Conservation (phyloP, 2,329 filamentous ascomycete genomes). For the Fusarium penzigii region DNA sequence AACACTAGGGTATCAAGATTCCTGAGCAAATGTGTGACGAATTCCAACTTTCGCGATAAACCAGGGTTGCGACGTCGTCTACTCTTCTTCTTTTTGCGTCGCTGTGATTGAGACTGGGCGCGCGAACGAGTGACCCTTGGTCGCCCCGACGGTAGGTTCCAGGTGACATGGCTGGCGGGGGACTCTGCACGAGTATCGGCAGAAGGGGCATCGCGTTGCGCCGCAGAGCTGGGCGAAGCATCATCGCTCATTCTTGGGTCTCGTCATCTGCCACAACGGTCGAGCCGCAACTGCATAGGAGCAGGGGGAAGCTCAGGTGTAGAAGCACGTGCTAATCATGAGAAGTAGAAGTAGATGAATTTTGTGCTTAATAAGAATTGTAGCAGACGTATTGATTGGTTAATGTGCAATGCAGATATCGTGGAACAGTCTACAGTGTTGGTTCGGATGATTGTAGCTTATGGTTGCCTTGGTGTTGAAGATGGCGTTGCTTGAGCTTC, state of each 20-base stretch:
- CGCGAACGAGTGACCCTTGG: constrained; percentile 14
- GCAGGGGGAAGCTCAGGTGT: constrained; percentile 29
- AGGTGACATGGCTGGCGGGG: constrained; percentile 21
- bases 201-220: constrained; percentile 30
- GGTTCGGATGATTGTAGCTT: background rate
- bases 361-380: background rate
- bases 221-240: constrained; percentile 43
- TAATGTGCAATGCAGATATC: background rate
- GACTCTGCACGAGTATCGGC: constrained; percentile 11
- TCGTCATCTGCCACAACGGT: constrained; percentile 35
- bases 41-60: constrained; percentile 59
- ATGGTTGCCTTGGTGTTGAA: constrained; percentile 10
- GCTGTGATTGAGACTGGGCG: constrained; percentile 32
- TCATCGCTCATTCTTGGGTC: constrained; percentile 54
- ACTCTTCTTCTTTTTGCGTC: constrained; percentile 38
- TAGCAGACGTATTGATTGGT: background rate
- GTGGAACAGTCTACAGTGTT: background rate
- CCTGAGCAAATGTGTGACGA: constrained; percentile 60
- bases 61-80: constrained; percentile 42
- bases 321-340: constrained; percentile 29
- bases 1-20: constrained; percentile 65
- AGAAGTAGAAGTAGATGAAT: constrained; percentile 5
- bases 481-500: constrained; percentile 16
- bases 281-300: constrained; percentile 33
- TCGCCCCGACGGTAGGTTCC: constrained; percentile 16